A percentile compares a stretch with the other conserved stretches of the same genome.
phyloP scores from a whole-genome alignment of 2,329 filamentous ascomycete species.

The Cladosporium sp. region DNA sequence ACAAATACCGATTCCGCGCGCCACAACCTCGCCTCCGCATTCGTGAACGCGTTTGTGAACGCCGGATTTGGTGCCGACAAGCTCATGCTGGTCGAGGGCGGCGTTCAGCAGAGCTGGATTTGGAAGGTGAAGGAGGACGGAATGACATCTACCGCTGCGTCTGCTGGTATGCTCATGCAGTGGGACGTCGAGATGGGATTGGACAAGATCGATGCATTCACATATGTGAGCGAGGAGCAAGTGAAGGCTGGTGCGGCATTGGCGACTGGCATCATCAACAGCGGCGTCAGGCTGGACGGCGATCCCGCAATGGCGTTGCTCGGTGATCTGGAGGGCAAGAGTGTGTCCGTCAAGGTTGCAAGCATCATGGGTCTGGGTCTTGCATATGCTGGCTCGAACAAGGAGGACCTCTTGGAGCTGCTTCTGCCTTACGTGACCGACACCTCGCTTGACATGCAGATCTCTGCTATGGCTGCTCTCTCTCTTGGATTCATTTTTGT shows the following conservation, averaged over 20 bases:
- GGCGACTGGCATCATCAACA: constrained; percentile 93
- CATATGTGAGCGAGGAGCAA: constrained; percentile 72
- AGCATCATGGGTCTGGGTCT: constrained; percentile 95
- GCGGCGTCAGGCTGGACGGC: constrained; percentile 79
- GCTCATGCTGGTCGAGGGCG: constrained; percentile 86
- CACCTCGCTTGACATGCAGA: constrained; percentile 81
- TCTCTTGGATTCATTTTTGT: constrained; percentile 87
- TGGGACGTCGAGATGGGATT: constrained; percentile 92
- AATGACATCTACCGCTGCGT: constrained; percentile 94
- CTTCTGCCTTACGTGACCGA: constrained; percentile 84
- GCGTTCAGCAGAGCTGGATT: constrained; percentile 84
- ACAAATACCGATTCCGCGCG: constrained; percentile 93
- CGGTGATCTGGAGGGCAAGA: constrained; percentile 73
- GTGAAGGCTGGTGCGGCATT: constrained; percentile 89
- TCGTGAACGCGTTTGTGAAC: constrained; percentile 96
- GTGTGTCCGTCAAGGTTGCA: constrained; percentile 68
- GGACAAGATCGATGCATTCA: constrained; percentile 92
- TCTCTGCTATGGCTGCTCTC: constrained; percentile 91
- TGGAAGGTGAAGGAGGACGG: constrained; percentile 99
- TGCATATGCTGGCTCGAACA: constrained; percentile 90
- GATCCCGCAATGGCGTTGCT: constrained; percentile 87
- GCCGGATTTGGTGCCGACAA: constrained; percentile 94
- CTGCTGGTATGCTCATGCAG: constrained; percentile 80
- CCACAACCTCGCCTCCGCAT: constrained; percentile 91
- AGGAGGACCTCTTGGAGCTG: constrained; percentile 76